phyloP scores from a whole-genome alignment of 2,329 filamentous ascomycete genomes.

The Botrytis galanthina region DNA sequence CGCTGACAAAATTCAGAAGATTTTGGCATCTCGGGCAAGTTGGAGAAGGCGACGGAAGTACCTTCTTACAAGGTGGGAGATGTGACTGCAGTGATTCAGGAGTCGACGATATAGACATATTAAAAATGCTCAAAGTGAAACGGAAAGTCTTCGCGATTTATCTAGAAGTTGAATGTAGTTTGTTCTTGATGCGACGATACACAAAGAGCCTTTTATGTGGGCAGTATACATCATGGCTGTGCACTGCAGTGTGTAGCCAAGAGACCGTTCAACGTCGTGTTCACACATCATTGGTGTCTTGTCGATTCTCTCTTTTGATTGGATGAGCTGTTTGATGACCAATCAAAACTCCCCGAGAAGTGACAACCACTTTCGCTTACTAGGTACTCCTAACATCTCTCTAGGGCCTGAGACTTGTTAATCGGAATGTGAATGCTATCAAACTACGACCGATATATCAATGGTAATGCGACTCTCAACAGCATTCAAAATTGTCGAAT shows the following conservation, averaged over 20 bases:
- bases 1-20: too few species aligned
- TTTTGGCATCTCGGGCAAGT: background rate
- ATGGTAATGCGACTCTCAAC: too few species aligned
- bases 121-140: background rate
- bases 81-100: too few species aligned
- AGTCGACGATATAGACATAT: background rate
- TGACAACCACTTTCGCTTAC: too few species aligned
- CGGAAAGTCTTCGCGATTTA: background rate
- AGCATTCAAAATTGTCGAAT: too few species aligned
- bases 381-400: too few species aligned
- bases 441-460: too few species aligned
- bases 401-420: too few species aligned
- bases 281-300: background rate
- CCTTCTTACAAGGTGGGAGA: too few species aligned
- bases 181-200: background rate
- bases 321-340: background rate
- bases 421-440: too few species aligned
- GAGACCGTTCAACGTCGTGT: background rate
- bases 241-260: rapidly evolving
- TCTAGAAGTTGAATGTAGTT: background rate
- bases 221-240: too few species aligned
- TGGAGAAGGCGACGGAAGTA: too few species aligned
- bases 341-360: background rate
- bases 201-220: background rate
- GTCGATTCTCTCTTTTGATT: background rate